Base-by-base conservation (phyloP, 2,329 filamentous ascomycete genomes). In the Ceratocystis cubensis region DNA sequence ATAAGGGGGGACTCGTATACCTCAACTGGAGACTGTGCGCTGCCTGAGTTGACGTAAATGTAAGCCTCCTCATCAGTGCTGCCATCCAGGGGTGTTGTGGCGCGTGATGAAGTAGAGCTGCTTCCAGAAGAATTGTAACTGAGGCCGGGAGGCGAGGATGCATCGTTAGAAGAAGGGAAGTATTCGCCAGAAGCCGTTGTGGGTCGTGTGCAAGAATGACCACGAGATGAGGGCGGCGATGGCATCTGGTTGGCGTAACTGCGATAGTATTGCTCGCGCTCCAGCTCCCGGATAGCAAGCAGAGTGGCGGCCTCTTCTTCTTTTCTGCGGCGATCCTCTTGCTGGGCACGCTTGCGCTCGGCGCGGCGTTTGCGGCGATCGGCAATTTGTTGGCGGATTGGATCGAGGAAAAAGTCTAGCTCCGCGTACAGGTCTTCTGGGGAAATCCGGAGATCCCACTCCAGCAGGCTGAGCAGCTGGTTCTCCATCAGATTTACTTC, bases 401-500 rank as follows among this genome's bases (percentile, higher is more conserved):
- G 93, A 44, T 86, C 86, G 57, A 99, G 83, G 81, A 97, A 97
- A 53, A 84, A 84, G 71, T 96, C 91, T 50, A 97, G 82, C 75
- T 96, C 89, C 70, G 81, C 81, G 79, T 96, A 91, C 56, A 99
- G 86, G 72, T 97, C 91, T 66, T 92, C 82, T 73, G 91, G 85
- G 53, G 82, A 86, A 73, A 99, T 91, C 71, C 89, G 84, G 69
- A 96, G 84, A 71, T 99, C 91, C 91, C 92, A 99, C 75, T 96
- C 89, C 59, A 99, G 82, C 56, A 99, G 84, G 80, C 91, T 94
- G 64, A 99, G 87, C 37, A 99, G 83, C 78, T 99, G 94, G 83
- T 96, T 95, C 83, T 99, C 94, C 94, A 99, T 99, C 69, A 97
- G 82, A 80, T 99, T 99, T 72, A 99, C 94, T 78, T 99, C 94